These are phyloP conservation scores for Polygonum maritimum DNA, from an alignment of 148 eudicot genomes.

Conservation along the genomic window DNA sequence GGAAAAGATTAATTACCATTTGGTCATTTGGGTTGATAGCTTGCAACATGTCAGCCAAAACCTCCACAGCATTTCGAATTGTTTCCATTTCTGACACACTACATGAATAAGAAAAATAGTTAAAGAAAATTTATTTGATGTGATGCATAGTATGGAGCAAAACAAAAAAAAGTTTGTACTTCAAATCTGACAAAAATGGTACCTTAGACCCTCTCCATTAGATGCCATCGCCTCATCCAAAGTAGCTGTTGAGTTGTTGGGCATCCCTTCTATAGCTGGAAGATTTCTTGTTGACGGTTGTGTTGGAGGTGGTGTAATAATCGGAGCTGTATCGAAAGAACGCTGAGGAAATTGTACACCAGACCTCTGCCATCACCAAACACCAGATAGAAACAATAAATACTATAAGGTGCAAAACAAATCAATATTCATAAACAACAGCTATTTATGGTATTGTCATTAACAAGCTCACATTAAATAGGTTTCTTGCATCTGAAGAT, in stretches of 20 bases:
- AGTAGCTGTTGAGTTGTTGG: constrained; percentile 56
- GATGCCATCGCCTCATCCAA: constrained; percentile 91
- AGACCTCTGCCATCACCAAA: constrained; percentile 41
- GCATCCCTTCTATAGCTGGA: constrained; percentile 76
- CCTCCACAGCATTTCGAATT: constrained; percentile 63
- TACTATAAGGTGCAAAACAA: neutral
- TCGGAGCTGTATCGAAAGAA: constrained; percentile 52
- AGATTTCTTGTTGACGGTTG: constrained; percentile 32
- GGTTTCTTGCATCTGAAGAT: no score
- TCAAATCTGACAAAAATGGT: neutral
- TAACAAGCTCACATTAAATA: no score
- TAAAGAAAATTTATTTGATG: neutral
- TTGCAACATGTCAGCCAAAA: constrained; percentile 79
- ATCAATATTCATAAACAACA: neutral
- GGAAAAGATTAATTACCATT: constrained; percentile 26
- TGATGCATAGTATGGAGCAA: neutral
- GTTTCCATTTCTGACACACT: constrained; percentile 58
- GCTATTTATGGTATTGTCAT: neutral
- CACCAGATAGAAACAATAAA: constrained; percentile 4
- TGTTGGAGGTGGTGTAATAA: constrained; percentile 72
- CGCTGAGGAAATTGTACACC: constrained; percentile 80
- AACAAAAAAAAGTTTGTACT: neutral
- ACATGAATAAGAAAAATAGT: neutral
- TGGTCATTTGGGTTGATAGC: constrained; percentile 76
- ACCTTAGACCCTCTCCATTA: constrained; percentile 71